Evolutionary conservation across 2,329 filamentous ascomycete species (phyloP).

Genomic region (Aspergillus pseudoterreus): DNA sequence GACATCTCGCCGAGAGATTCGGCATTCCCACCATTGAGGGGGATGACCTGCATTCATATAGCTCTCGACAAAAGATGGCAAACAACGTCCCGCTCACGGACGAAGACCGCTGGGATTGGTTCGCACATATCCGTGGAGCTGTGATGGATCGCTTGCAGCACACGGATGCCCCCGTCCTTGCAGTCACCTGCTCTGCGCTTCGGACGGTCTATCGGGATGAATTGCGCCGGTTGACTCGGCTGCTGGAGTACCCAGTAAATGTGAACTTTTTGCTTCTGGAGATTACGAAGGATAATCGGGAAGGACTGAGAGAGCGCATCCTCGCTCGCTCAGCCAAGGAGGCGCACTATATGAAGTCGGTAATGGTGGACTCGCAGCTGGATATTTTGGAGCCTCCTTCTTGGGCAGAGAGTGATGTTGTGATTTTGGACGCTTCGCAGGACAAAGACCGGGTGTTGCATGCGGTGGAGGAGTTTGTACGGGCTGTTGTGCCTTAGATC

Average conservation of each 20-base stretch:
- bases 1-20: conserved; percentile 42
- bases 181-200: conserved; percentile 53
- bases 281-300: conserved; percentile 9
- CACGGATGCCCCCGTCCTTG: conserved; percentile 28
- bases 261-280: conserved; percentile 40
- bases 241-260: conserved; percentile 17
- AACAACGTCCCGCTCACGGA: conserved; percentile 49
- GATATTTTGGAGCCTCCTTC: conserved; percentile 46
- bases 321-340: conserved; percentile 32
- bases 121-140: conserved; percentile 27
- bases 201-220: conserved; percentile 54
- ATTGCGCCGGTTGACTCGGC: conserved; percentile 40
- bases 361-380: conserved; percentile 53
- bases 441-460: conserved; percentile 8
- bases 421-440: conserved; percentile 11
- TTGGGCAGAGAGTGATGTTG: conserved; percentile 32
- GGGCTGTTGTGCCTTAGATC: neutral
- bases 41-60: conserved; percentile 50
- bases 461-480: neutral
- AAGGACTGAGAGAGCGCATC: conserved; percentile 45
- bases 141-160: conserved; percentile 17
- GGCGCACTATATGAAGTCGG: conserved; percentile 53
- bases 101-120: conserved; percentile 53
- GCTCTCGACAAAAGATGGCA: conserved; percentile 52
- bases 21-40: conserved; percentile 40